phyloP scores from a whole-genome alignment of 805 yeast species.

The Teunomyces gatunensis region DNA sequence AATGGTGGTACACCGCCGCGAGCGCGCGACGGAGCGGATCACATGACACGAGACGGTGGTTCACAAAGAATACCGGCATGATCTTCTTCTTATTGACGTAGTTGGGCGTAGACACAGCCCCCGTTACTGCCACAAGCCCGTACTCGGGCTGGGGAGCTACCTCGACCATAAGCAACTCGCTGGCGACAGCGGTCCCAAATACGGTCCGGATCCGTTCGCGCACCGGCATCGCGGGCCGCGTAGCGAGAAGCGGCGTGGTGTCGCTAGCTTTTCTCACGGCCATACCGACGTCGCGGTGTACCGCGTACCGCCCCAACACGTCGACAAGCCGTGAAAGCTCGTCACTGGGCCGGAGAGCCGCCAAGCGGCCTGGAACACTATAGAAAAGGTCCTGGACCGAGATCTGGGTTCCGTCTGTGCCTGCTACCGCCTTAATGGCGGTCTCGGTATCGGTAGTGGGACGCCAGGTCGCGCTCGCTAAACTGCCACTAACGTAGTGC shows the following conservation, averaged over 20 bases:
- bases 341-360: slow-evolving; percentile 65
- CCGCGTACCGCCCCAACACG: slow-evolving; percentile 77
- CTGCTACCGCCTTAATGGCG: slow-evolving; percentile 76
- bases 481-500: slow-evolving; percentile 63
- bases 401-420: slow-evolving; percentile 82
- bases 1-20: slow-evolving; percentile 55
- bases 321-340: slow-evolving; percentile 79
- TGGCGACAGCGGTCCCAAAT: slow-evolving; percentile 68
- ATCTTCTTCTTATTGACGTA: slow-evolving; percentile 63
- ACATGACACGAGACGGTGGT: slow-evolving; percentile 76
- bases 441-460: slow-evolving; percentile 22
- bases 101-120: slow-evolving; percentile 69
- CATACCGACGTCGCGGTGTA: slow-evolving; percentile 73
- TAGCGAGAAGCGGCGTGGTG: slow-evolving; percentile 59
- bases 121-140: slow-evolving; percentile 56
- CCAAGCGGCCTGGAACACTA: slow-evolving; percentile 76
- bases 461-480: slow-evolving; percentile 44
- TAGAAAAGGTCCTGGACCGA: slow-evolving; percentile 86
- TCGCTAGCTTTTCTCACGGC: slow-evolving; percentile 81
- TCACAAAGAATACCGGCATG: slow-evolving; percentile 79
- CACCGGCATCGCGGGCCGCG: slow-evolving; percentile 47
- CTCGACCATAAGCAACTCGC: slow-evolving; percentile 54
- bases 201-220: slow-evolving; percentile 72
- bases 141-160: slow-evolving; percentile 17
- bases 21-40: slow-evolving; percentile 77